A percentile compares a stretch with the other conserved stretches of the same genome.
Conservation (phyloP, 306 rosid species). For the Leucaena leucocephala region DNA sequence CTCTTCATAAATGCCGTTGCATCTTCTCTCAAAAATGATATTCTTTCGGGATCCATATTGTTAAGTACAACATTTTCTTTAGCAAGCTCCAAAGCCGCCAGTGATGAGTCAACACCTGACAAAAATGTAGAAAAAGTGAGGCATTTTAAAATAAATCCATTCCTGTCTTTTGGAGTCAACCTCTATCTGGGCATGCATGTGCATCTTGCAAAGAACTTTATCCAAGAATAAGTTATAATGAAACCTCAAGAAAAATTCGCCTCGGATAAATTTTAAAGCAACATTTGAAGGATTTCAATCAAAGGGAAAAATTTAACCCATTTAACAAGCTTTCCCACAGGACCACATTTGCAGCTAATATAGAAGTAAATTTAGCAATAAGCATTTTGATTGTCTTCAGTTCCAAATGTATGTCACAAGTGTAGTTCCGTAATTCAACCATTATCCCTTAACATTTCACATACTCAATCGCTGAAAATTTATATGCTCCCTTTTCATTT, state of each 20-base stretch:
- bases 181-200: not conserved
- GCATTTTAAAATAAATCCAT: constrained; percentile 20
- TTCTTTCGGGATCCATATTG: constrained; percentile 68
- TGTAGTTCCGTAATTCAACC: constrained; percentile 1
- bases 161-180: constrained; percentile 7
- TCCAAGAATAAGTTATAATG: constrained; percentile 1
- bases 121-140: constrained; percentile 29
- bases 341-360: not conserved
- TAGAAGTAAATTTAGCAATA: constrained; percentile 7
- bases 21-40: constrained; percentile 77
- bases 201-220: not conserved
- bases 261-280: constrained; percentile 23
- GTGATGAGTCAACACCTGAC: constrained; percentile 78
- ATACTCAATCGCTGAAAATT: not conserved
- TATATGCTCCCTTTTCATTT: constrained; percentile 27
- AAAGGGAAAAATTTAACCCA: constrained; percentile 17
- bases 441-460: not conserved
- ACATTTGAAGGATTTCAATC: not conserved
- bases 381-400: not conserved
- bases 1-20: constrained; percentile 79
- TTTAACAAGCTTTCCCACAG: constrained; percentile 5
- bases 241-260: constrained; percentile 21
- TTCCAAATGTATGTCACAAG: not conserved
- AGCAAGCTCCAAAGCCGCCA: constrained; percentile 84
- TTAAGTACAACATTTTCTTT: constrained; percentile 79